A percentile compares a stretch with the other conserved stretches of the same genome.
Conservation (phyloP, 208 protist species). For the Crithidia expoeki region DNA sequence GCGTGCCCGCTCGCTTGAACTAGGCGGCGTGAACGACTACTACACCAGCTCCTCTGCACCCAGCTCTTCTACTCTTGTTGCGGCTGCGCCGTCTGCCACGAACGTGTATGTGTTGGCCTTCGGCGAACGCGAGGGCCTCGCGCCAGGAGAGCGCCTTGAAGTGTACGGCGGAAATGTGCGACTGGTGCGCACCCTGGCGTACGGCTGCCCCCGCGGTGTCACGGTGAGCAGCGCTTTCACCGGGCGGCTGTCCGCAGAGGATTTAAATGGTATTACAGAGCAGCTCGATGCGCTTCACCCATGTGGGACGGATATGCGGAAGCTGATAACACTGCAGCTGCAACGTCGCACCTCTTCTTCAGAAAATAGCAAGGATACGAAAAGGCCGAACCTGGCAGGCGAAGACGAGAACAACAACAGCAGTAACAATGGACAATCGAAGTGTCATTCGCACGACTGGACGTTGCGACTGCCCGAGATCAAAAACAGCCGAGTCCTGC, state of each 20-base stretch:
- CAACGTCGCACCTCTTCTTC: neutral
- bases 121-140: constrained; percentile 66
- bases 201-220: constrained; percentile 45
- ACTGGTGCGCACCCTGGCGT: constrained; percentile 56
- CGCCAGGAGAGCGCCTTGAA: constrained; percentile 64
- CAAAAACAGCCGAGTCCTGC: constrained; percentile 23
- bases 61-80: constrained; percentile 39
- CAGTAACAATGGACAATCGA: neutral
- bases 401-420: neutral
- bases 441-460: constrained; percentile 1
- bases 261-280: constrained; percentile 34
- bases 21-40: constrained; percentile 43
- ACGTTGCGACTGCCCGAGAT: constrained; percentile 24
- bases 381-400: too few species aligned
- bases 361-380: too few species aligned
- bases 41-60: constrained; percentile 39
- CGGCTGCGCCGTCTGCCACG: constrained; percentile 50
- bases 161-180: constrained; percentile 55
- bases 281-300: constrained; percentile 31
- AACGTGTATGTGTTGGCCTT: constrained; percentile 79
- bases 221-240: constrained; percentile 30
- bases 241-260: constrained; percentile 19
- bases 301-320: constrained; percentile 16
- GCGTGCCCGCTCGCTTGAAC: constrained; percentile 38
- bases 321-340: constrained; percentile 9